Evolutionary conservation across 176 grass and related monocot species (phyloP).

Genomic region (Zea mays): Zm-B73-REFERENCE-NAM-5.0 NC_050102.1:133048501-133049000

Average conservation of each 20-base stretch:
- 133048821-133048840: constrained; percentile 82
- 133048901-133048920: constrained; percentile 89
- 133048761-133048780: constrained; percentile 16
- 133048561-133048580: neutral
- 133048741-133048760: neutral
- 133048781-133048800: constrained; percentile 44
- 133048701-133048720: neutral
- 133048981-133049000: constrained; percentile 12
- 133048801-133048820: constrained; percentile 83
- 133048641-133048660: constrained; percentile 29
- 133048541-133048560: constrained; percentile 1
- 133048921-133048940: constrained; percentile 61
- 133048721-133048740: constrained; percentile 10
- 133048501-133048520: constrained; percentile 20
- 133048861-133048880: constrained; percentile 76
- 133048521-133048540: constrained; percentile 9
- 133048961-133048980: constrained; percentile 26
- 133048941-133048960: constrained; percentile 94
- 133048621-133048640: constrained; percentile 14
- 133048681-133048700: constrained; percentile 16
- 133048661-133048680: constrained; percentile 30
- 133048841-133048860: constrained; percentile 82
- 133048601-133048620: constrained; percentile 9
- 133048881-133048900: constrained; percentile 87
- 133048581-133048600: constrained; percentile 21